Percentiles rank a stretch among this genome's conserved stretches.
Evolutionary conservation across 148 eudicot species (phyloP).

Genomic region (Mesembryanthemum crystallinum): DNA sequence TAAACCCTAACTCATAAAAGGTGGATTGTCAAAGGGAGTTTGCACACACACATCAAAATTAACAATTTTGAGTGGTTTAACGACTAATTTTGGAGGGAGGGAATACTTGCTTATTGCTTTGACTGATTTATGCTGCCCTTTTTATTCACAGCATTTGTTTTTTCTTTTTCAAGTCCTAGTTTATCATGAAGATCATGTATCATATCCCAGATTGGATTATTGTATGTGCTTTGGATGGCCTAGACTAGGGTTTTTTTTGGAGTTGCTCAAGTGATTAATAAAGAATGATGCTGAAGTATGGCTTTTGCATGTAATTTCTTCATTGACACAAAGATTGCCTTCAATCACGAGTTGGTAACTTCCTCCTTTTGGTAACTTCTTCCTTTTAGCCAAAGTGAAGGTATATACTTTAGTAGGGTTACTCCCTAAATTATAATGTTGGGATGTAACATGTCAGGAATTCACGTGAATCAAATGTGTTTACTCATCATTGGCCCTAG

Average conservation of each 20-base stretch:
- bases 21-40: too few relatives aligned
- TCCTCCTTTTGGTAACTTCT: background rate
- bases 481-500: too few relatives aligned
- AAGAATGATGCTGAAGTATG: background rate
- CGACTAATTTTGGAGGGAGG: too few relatives aligned
- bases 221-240: background rate
- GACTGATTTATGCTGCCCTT: too few relatives aligned
- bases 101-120: too few relatives aligned
- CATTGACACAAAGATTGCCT: background rate
- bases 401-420: too few relatives aligned
- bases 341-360: background rate
- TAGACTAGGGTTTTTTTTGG: background rate
- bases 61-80: too few relatives aligned
- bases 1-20: too few relatives aligned
- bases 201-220: background rate
- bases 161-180: background rate
- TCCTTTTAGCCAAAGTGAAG: background rate
- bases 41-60: too few relatives aligned
- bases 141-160: background rate
- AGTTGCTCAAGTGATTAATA: background rate
- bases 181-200: background rate
- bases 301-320: background rate
- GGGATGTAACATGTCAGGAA: background rate
- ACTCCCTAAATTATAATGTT: background rate
- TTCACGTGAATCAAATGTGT: background rate